Conservation (phyloP, 1,139 yeast species). For the Diutina scorzettiae region DNA sequence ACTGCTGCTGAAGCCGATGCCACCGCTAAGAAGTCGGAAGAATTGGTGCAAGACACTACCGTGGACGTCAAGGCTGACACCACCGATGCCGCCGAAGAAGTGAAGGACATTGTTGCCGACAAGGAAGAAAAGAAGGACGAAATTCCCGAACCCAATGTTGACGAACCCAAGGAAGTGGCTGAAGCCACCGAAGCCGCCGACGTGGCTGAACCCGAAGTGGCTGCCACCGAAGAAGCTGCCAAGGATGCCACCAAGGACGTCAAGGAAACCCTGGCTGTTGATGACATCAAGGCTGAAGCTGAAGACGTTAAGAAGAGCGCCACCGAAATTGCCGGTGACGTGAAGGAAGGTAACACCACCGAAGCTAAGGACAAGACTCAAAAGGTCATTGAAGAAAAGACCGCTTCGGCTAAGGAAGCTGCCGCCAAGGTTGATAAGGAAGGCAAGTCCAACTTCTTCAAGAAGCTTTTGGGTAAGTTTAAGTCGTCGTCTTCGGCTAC, state of each 20-base stretch:
- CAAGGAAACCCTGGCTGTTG: constrained; percentile 9
- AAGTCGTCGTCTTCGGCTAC: constrained; percentile 23
- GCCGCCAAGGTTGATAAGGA: constrained; percentile 7
- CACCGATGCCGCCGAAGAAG: constrained; percentile 8
- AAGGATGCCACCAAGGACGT: constrained; percentile 10
- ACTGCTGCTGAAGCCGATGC: constrained; percentile 9
- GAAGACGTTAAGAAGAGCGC: constrained; percentile 8
- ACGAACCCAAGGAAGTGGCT: not conserved
- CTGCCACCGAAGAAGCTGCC: constrained; percentile 8
- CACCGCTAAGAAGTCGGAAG: not conserved
- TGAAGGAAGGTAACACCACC: constrained; percentile 6
- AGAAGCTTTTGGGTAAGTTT: constrained; percentile 36
- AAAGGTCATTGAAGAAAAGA: constrained; percentile 15
- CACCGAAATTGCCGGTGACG: constrained; percentile 7
- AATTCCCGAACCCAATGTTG: constrained; percentile 7
- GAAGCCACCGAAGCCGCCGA: constrained; percentile 4
- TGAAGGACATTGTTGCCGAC: constrained; percentile 7
- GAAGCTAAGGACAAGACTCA: constrained; percentile 9
- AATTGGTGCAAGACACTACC: not conserved
- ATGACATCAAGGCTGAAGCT: constrained; percentile 8
- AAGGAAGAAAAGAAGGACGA: constrained; percentile 8
- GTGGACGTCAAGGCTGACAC: constrained; percentile 8
- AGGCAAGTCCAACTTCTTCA: constrained; percentile 39
- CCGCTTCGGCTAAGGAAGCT: constrained; percentile 19
- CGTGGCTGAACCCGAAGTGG: not conserved